Evolutionary conservation across 768 basidiomycete species (phyloP).

Genomic region (Leucosporidium yakuticum): DNA sequence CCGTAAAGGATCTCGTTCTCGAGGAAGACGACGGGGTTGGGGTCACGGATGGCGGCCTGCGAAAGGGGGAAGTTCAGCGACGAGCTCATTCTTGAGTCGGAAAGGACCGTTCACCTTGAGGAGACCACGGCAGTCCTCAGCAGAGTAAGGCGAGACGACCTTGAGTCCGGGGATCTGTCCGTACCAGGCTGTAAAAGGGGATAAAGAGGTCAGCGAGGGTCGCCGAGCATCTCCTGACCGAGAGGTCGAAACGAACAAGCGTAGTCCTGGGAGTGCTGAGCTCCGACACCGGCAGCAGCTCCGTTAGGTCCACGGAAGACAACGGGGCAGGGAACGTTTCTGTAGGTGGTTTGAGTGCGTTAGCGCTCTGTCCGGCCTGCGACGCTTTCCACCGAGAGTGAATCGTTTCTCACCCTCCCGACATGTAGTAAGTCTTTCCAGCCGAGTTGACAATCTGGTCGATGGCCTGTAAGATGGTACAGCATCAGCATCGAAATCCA

Average conservation of each 20-base stretch:
- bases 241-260: constrained; percentile 66
- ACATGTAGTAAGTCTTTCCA: constrained; percentile 99
- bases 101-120: constrained; percentile 61
- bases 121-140: constrained; percentile 98
- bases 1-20: constrained; percentile 99
- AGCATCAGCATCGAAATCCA: neutral
- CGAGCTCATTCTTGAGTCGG: neutral
- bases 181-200: constrained; percentile 37
- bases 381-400: neutral
- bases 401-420: constrained; percentile 76
- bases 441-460: constrained; percentile 99
- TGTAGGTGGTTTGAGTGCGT: neutral
- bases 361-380: neutral
- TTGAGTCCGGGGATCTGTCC: constrained; percentile 80
- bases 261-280: constrained; percentile 97
- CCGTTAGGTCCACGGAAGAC: constrained; percentile 99
- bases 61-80: neutral
- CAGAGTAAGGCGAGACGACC: constrained; percentile 93
- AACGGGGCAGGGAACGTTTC: constrained; percentile 70
- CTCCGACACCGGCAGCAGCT: constrained; percentile 91
- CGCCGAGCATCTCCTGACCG: constrained; percentile 28
- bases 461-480: constrained; percentile 58
- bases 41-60: constrained; percentile 92
- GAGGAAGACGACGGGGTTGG: constrained; percentile 96
- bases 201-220: neutral